Evolutionary conservation across 208 protist genomes (phyloP), one percentile per base, ranked within the genome.

Genomic region (Leishmania braziliensis): DNA sequence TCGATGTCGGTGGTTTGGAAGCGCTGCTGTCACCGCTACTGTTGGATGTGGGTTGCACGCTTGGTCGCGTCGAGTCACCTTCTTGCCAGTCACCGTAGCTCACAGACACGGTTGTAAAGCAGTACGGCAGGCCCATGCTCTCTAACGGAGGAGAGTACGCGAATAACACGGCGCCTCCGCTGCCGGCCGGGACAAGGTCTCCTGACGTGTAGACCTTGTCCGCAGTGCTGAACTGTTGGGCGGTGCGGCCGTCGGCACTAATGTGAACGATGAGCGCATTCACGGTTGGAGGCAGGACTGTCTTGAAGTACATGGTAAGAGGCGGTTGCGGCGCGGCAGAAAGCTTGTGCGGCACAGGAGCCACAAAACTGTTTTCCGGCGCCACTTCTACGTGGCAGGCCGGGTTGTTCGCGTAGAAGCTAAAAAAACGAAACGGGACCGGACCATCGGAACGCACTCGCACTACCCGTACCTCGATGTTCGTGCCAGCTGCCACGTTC

Each of bases 381-480:
- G 88, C 86, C 46, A 96, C 86, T 3, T 82, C 77, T 54, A 97
- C 87, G 69, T 89, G 86, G 81, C 94, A 97, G 26, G 80, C 68
- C n/a, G 89, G 89, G n/a, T 29, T 69, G 84, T 93, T 96, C 4
- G 94, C 90, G 51, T 93, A 84, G 50, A 92, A 93, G 80, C 90
- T 94, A 70, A 91, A 94, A 72, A 97, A 91, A 63, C 88, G 87
- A 80, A 97, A 97, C 6, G 94, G 92, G 0, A 91, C 89, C 8
- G 94, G 90, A 8, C 86, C 90, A 53, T 93, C 92, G 5, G 51
- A 14, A 18, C 88, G 81, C 39, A 91, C 79, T 26, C 89, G 88
- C 8, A 86, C 76, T 4, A 97, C 77, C n/a, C 86, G 68, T 10
- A 97, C 79, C 58, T 95, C 83, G 20, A 97, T 90, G 10, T 91